phyloP scores from a whole-genome alignment of 176 grass and related monocot species.

The Typha latifolia region DNA sequence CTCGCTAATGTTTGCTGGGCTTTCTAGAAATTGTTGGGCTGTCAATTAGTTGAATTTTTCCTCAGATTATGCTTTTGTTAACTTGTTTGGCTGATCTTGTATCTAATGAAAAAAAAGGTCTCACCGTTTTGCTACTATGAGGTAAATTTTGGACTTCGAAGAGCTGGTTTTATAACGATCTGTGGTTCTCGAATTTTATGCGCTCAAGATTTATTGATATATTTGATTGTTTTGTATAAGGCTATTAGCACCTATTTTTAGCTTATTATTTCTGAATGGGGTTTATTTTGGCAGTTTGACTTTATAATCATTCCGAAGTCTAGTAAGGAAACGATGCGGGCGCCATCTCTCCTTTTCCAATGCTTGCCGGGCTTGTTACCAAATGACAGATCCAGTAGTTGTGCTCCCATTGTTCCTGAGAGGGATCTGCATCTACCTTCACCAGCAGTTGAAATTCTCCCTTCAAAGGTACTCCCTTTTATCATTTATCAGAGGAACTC shows the following conservation, averaged over 20 bases:
- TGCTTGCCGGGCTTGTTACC: slow-evolving; percentile 78
- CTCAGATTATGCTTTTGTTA: neutral
- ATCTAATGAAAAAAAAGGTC: too few species aligned
- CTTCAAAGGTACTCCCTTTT: slow-evolving; percentile 49
- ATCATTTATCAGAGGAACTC: neutral
- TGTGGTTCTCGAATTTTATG: neutral
- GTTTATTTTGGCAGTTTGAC: slow-evolving; percentile 4
- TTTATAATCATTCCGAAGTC: neutral
- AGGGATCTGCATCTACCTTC: slow-evolving; percentile 73
- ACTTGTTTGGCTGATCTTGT: neutral
- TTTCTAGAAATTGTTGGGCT: neutral
- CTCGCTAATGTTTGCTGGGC: neutral
- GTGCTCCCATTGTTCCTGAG: slow-evolving; percentile 67
- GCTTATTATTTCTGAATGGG: slow-evolving; percentile 6
- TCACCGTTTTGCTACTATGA: too few species aligned
- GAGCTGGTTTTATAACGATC: too few species aligned
- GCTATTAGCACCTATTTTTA: neutral
- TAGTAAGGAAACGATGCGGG: slow-evolving; percentile 41
- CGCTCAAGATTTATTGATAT: neutral
- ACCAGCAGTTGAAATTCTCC: slow-evolving; percentile 86
- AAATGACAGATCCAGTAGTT: slow-evolving; percentile 34
- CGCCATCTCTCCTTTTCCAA: slow-evolving; percentile 55
- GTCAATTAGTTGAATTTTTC: neutral
- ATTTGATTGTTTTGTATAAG: neutral
- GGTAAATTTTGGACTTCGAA: too few species aligned